Base-by-base conservation (phyloP, 2,329 filamentous ascomycete genomes). In the Trichoderma sp. region DNA sequence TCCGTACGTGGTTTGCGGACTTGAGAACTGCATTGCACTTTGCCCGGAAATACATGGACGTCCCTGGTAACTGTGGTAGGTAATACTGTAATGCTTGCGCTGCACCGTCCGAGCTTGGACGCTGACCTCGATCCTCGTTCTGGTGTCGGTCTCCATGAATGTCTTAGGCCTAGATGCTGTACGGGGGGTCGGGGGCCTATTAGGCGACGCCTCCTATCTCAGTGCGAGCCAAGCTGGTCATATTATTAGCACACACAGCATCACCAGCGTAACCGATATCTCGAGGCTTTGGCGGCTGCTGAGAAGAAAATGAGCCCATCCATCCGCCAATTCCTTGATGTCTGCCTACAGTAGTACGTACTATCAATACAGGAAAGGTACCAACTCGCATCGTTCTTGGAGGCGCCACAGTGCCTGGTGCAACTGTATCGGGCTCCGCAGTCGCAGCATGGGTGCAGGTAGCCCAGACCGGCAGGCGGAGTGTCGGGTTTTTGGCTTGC, bases 391-490 rank as follows among this genome's bases (percentile, higher is more conserved):
- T 19, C 19, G 12, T n/a, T n/a, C 54, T 34, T 25, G 32, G 10
- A 37, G 54, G 54, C 34, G 34, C 54, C 54, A 37, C 54, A 63
- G 59, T 52, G 22, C 45, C 48, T 54, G 17, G n/a, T 22, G 25
- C 48, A 15, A 27, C 48, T 53, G 10, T 15, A 29, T 19, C 13
- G 2, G 13, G 50, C 45, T 27, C 60, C 60, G 25, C 48, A 64
- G 25, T 32, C 57, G 19, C 35, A 52, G 19, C 34, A 42, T 27
- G 12, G 45, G 60, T 25, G 32, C 60, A 64, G 48, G 32, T 32
- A n/a, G 50, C 60, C 61, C 61, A 56, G 61, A 56, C 25, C 34
- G 48, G 65, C 35, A 60, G 65, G 48, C 56, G 37, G 56, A 45
- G 25, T 25, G 53, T 59, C 53, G 39, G 64, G 54, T 54, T 53